Evolutionary conservation across 1,139 yeast species (phyloP).

Genomic region (Geotrichum histeridarum): DNA sequence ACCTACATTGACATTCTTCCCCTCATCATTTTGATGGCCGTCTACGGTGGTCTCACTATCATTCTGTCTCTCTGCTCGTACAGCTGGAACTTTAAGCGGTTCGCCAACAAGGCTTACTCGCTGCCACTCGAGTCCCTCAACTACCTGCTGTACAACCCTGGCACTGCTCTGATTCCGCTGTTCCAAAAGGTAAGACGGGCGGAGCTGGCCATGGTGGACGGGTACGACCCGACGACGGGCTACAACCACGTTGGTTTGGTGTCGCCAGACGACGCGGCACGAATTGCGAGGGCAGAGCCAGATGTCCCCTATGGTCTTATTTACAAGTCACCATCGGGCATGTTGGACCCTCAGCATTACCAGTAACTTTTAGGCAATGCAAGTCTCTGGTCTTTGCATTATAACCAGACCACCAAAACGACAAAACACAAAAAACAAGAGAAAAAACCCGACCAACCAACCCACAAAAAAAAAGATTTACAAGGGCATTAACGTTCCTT

Average conservation of each 20-base stretch:
- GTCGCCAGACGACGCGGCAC: constrained; percentile 17
- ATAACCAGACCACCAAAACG: background rate
- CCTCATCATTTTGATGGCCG: constrained; percentile 11
- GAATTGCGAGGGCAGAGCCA: constrained; percentile 18
- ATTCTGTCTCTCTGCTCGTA: background rate
- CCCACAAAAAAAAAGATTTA: background rate
- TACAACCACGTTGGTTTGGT: constrained; percentile 21
- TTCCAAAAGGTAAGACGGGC: constrained; percentile 18
- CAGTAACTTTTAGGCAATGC: background rate
- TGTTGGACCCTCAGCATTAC: constrained; percentile 9
- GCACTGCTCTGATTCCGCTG: constrained; percentile 17
- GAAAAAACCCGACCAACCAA: background rate
- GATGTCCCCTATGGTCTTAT: constrained; percentile 20
- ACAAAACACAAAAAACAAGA: background rate
- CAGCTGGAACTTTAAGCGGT: constrained; percentile 16
- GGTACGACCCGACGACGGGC: constrained; percentile 19
- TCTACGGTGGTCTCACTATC: constrained; percentile 12
- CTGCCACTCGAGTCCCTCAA: constrained; percentile 16
- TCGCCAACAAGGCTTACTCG: constrained; percentile 15
- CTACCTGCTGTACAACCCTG: constrained; percentile 18
- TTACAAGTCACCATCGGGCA: constrained; percentile 12
- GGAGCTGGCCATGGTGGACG: constrained; percentile 19
- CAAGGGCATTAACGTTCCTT: background rate
- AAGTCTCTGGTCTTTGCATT: background rate
- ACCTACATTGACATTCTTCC: constrained; percentile 19